A percentile compares a stretch with the other conserved stretches of the same genome.
Conservation (phyloP, 1,284 basidiomycete genomes). For the Rugosomyces carneus region DNA sequence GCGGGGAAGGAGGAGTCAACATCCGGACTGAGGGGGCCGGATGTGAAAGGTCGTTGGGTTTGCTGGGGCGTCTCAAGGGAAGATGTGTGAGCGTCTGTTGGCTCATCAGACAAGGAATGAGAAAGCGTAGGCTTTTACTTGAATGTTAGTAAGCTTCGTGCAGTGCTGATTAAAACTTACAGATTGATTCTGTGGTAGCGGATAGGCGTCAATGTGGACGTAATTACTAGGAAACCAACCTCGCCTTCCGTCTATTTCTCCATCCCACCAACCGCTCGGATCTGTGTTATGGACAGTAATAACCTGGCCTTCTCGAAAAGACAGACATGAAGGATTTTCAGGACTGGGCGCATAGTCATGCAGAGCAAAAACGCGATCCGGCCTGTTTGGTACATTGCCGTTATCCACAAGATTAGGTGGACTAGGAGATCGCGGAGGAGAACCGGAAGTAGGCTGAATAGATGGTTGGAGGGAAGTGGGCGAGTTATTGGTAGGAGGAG, state of each 20-base stretch:
- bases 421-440: conserved; percentile 28
- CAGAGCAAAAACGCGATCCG: conserved; percentile 79
- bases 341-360: conserved; percentile 78
- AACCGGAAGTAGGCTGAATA: conserved; percentile 16
- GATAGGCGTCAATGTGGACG: conserved; percentile 48
- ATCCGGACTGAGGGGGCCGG: conserved; percentile 38
- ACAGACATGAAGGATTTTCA: conserved; percentile 75
- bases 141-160: not conserved
- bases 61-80: conserved; percentile 29
- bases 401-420: conserved; percentile 35
- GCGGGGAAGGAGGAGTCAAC: conserved; percentile 62
- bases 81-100: conserved; percentile 46
- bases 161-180: conserved; percentile 31
- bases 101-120: conserved; percentile 44
- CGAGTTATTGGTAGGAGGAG: conserved; percentile 43
- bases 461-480: conserved; percentile 43
- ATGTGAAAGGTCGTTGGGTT: conserved; percentile 40
- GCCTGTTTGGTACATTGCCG: conserved; percentile 36
- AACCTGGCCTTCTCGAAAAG: conserved; percentile 85
- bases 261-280: conserved; percentile 96
- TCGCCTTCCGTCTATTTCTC: conserved; percentile 77
- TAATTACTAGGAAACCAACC: conserved; percentile 99
- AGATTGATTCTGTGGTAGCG: conserved; percentile 25
- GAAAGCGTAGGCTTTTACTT: conserved; percentile 30
- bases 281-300: conserved; percentile 88